Percentiles rank a stretch among this genome's conserved stretches.
phyloP scores from a whole-genome alignment of 768 basidiomycete species.

The Lentinula sp. region DNA sequence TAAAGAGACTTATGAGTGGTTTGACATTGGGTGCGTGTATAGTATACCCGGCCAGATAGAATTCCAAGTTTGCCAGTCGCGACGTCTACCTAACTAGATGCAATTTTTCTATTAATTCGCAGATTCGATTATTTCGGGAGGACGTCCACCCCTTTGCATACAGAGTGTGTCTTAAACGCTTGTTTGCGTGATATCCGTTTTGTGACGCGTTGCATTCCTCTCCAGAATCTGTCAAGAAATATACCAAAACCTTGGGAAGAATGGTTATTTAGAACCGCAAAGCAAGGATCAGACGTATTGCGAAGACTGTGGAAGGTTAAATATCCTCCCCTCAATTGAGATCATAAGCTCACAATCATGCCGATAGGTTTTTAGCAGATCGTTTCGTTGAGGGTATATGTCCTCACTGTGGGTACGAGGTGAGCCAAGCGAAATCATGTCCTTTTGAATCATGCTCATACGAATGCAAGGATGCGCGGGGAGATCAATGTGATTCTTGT shows the following conservation, averaged over 20 bases:
- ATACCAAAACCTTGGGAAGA: slow-evolving; percentile 76
- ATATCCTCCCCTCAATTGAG: neutral
- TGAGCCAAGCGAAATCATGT: slow-evolving; percentile 22
- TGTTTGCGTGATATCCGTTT: neutral
- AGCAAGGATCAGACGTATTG: slow-evolving; percentile 93
- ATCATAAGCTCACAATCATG: neutral
- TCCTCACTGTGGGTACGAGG: slow-evolving; percentile 86
- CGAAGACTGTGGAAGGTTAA: slow-evolving; percentile 81
- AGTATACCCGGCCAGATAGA: neutral
- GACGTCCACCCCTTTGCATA: slow-evolving; percentile 86
- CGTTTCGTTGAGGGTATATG: slow-evolving; percentile 98
- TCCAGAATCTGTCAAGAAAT: slow-evolving; percentile 85
- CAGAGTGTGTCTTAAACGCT: slow-evolving; percentile 53
- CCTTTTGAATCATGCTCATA: neutral
- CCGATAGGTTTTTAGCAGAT: slow-evolving; percentile 83
- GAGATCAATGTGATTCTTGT: slow-evolving; percentile 97
- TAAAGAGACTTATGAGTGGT: slow-evolving; percentile 94
- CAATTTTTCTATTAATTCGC: neutral
- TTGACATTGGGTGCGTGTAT: slow-evolving; percentile 75
- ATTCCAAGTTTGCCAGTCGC: neutral
- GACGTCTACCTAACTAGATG: neutral
- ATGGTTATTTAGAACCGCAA: slow-evolving; percentile 74
- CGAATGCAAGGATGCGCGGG: slow-evolving; percentile 75
- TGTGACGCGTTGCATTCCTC: neutral
- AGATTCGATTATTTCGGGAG: slow-evolving; percentile 97